Conservation (phyloP, 2,329 filamentous ascomycete genomes). For the Trematosphaeria pertusa region DNA sequence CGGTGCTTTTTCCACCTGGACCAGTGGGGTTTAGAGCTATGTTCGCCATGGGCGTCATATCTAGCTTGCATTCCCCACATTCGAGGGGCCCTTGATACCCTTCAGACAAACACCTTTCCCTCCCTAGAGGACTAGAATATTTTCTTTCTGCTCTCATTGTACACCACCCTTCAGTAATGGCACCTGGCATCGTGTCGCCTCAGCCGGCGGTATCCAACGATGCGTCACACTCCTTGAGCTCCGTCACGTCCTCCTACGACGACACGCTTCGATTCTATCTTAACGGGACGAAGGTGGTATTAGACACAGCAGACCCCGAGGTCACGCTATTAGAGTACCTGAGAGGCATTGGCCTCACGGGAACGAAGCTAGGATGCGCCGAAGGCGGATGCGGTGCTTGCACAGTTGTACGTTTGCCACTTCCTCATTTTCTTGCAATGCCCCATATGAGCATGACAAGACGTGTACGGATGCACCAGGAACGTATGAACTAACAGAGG, state of each 20-base stretch:
- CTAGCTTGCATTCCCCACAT: conserved; percentile 26
- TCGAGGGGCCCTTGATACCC: no score
- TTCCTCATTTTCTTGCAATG: no score
- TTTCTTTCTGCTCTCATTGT: no score
- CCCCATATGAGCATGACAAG: no score
- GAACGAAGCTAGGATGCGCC: conserved; percentile 94
- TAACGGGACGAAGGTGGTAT: conserved; percentile 86
- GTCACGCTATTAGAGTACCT: conserved; percentile 92
- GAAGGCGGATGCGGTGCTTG: conserved; percentile 97
- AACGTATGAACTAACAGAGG: no score
- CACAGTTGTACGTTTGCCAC: conserved; percentile 70
- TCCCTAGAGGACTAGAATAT: no score
- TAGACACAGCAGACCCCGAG: conserved; percentile 90
- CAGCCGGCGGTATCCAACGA: conserved; percentile 54
- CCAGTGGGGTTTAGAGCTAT: conserved; percentile 8
- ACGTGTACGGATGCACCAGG: no score
- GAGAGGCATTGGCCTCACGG: conserved; percentile 88
- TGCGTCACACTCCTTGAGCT: conserved; percentile 57
- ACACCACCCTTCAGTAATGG: conserved; percentile 63
- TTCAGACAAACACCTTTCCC: no score
- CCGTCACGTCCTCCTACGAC: conserved; percentile 78
- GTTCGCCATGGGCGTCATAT: conserved; percentile 13
- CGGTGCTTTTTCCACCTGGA: conserved; percentile 1
- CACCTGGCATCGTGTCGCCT: conserved; percentile 59
- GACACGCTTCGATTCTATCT: conserved; percentile 92